Base-by-base conservation (phyloP, 2,329 filamentous ascomycete species). In the Fusarium tanahbumbuense region DNA sequence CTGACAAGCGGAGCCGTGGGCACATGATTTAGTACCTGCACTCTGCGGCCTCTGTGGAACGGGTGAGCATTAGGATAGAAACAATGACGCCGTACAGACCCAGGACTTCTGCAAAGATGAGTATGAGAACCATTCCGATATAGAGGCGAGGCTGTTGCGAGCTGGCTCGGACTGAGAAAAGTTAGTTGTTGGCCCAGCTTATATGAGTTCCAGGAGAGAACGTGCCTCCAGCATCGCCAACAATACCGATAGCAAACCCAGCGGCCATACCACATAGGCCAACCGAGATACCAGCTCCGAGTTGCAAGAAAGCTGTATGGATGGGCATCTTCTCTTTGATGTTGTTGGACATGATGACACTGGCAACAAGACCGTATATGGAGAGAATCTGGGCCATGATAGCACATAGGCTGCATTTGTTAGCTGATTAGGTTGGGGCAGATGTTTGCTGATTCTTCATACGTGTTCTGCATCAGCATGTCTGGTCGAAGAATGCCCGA, bases 361-460 rank as follows among this genome's bases (percentile, higher is more conserved):
- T 79, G 54, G 78, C 78, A 45, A 84, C 82, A 41, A 84, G 78
- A 54, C 83, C 83, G 72, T 84, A 84, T 66, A 84, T 83, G 72
- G 81, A 81, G 28, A 84, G 78, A 68, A 84, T 83, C 75, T 83
- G 82, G 47, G 82, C 82, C 81, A 84, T 83, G 77, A 83, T 81
- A 64, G 82, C 76, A 64, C 81, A 83, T 30, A 84, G 75, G 20
- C 76, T 78, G 44, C 18, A 37, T 27, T 40, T 40, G 42, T 75
- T 34, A 72, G 70, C 47, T 37, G n/a, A 30, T 45, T 9, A 23
- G 4, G 18, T 18, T 34, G 25, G 5, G 18, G n/a, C 4, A 13
- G 10, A 15, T 47, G 27, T 27, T 41, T 30, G 13, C 18, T 22
- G 18, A 8, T 41, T 34, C 15, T 45, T 41, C 48, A 34, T 72